Evolutionary conservation across 352 stramenopile genomes (phyloP).

Genomic region (Pythium aquatile): DNA sequence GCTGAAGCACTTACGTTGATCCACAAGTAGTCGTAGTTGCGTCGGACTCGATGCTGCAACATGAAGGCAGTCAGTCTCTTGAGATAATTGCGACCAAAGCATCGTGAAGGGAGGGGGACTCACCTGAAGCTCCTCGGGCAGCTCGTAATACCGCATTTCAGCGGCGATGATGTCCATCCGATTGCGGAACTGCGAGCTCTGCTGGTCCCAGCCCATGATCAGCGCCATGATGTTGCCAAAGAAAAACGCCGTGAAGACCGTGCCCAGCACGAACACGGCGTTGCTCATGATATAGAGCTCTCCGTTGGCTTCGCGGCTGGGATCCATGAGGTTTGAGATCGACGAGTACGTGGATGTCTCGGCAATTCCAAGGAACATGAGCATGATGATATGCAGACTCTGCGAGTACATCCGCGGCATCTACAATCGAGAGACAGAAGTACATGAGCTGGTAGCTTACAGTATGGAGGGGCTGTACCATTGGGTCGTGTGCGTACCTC

Average conservation of each 20-base stretch:
- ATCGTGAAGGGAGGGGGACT: not conserved
- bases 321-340: slow-evolving; percentile 52
- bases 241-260: slow-evolving; percentile 67
- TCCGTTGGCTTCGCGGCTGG: slow-evolving; percentile 36
- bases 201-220: slow-evolving; percentile 81
- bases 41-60: slow-evolving; percentile 54
- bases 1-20: slow-evolving; percentile 56
- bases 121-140: slow-evolving; percentile 65
- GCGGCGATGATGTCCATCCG: slow-evolving; percentile 85
- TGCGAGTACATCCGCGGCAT: slow-evolving; percentile 71
- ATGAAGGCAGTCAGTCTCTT: no score
- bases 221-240: slow-evolving; percentile 79
- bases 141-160: slow-evolving; percentile 81
- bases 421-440: slow-evolving; percentile 13
- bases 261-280: slow-evolving; percentile 64
- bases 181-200: slow-evolving; percentile 76
- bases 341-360: slow-evolving; percentile 59
- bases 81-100: no score
- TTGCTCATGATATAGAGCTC: slow-evolving; percentile 71
- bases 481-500: slow-evolving; percentile 29
- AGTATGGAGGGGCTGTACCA: not conserved
- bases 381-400: slow-evolving; percentile 65
- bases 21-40: slow-evolving; percentile 86
- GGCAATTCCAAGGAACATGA: slow-evolving; percentile 81
- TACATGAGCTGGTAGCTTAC: not conserved